Evolutionary conservation across 805 yeast genomes (phyloP).

Genomic region (Candida morakotiae): DNA sequence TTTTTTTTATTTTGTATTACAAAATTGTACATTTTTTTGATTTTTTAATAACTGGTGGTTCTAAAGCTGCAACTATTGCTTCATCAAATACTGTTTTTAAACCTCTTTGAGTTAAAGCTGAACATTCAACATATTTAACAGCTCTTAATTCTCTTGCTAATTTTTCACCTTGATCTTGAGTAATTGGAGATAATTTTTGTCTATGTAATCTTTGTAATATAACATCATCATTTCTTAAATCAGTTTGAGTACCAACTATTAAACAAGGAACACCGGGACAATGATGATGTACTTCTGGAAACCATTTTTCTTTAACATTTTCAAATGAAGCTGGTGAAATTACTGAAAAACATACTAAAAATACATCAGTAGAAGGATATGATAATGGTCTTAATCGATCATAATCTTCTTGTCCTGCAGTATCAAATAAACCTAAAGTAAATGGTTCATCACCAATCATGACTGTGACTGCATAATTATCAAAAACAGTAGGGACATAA

Average conservation of each 20-base stretch:
- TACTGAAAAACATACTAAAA: constrained; percentile 91
- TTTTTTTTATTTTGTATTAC: constrained; percentile 25
- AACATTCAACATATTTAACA: constrained; percentile 95
- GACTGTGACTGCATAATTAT: constrained; percentile 90
- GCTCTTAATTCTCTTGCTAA: constrained; percentile 93
- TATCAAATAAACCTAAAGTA: constrained; percentile 94
- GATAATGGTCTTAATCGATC: constrained; percentile 95
- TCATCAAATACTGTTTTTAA: constrained; percentile 97
- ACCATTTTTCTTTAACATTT: constrained; percentile 97
- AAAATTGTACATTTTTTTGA: constrained; percentile 83
- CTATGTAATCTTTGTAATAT: constrained; percentile 85
- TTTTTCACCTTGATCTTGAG: constrained; percentile 84
- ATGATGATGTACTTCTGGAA: constrained; percentile 94
- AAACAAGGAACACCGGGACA: constrained; percentile 98
- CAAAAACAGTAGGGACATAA: constrained; percentile 98
- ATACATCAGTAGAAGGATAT: constrained; percentile 96
- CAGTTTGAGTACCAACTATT: constrained; percentile 95
- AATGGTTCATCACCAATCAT: constrained; percentile 98
- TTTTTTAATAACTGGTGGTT: constrained; percentile 86
- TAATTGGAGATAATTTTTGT: constrained; percentile 83
- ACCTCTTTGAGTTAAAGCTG: constrained; percentile 96
- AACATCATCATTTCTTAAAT: constrained; percentile 88
- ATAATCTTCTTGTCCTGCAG: constrained; percentile 99
- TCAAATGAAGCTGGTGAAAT: constrained; percentile 97
- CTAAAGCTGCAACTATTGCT: constrained; percentile 96